Percentiles rank a stretch among this genome's conserved stretches.
phyloP scores from a whole-genome alignment of 75 land plant species.

The Picea glauca region DNA sequence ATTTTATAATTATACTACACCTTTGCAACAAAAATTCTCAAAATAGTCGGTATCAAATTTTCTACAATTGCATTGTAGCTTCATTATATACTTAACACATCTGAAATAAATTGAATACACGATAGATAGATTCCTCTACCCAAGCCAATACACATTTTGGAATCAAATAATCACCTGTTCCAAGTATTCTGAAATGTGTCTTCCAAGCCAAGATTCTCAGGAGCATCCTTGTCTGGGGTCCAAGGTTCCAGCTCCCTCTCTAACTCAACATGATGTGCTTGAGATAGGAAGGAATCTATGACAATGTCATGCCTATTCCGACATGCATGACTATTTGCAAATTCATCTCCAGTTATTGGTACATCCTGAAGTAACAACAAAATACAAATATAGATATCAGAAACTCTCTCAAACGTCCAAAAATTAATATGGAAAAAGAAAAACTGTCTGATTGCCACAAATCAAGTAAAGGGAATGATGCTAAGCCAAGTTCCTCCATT shows the following conservation, averaged over 20 bases:
- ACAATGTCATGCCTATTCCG: constrained; percentile 67
- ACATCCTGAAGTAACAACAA: constrained; percentile 57
- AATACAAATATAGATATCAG: not conserved
- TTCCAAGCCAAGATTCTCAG: constrained; percentile 57
- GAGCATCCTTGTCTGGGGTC: constrained; percentile 81
- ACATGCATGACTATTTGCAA: constrained; percentile 39
- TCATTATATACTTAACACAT: not conserved
- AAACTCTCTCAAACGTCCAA: not conserved
- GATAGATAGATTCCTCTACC: not conserved
- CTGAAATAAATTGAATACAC: not conserved
- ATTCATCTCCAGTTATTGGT: constrained; percentile 42
- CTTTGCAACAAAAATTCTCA: not conserved
- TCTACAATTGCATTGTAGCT: not conserved
- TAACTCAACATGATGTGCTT: constrained; percentile 46
- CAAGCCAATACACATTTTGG: not conserved
- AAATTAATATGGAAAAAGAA: not conserved
- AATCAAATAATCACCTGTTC: constrained; percentile 47
- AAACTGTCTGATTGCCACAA: not conserved
- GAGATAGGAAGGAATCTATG: constrained; percentile 72
- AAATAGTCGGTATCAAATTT: not conserved
- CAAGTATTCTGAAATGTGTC: constrained; percentile 64
- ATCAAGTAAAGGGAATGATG: too few species aligned
- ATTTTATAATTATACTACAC: not conserved
- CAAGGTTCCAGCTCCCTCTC: constrained; percentile 83
- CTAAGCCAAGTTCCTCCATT: not conserved